Base-by-base conservation (phyloP, 2,329 filamentous ascomycete species). In the Curvularia hawaiiensis region DNA sequence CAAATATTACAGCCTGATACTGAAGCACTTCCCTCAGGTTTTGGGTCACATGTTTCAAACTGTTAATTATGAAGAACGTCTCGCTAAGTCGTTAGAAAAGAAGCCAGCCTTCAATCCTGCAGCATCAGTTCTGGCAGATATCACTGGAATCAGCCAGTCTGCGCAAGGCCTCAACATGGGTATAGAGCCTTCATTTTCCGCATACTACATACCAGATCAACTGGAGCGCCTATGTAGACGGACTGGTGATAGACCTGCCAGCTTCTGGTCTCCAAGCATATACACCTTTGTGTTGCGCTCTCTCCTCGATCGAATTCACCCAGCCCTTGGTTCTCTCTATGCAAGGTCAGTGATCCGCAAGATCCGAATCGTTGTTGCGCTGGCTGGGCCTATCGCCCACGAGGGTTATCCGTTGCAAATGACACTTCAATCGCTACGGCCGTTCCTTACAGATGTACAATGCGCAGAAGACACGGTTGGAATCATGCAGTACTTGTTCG, bases 401-500 rank as follows among this genome's bases (percentile, higher is more conserved):
- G 80, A 86, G 40, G 90, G 89, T 0, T 98, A 98, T 70, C 90
- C 92, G 11, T 75, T 97, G 14, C 91, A 99, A 74, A 95, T 97
- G 90, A 82, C 96, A 0, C 82, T 99, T 1, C 90, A 92, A 67
- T 89, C 90, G 1, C 81, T 97, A 20, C 84, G 90, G 10, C 87
- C 88, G 0, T 96, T 92, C 64, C 80, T 98, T 6, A 88, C 89
- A 1, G 89, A 98, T 65, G 84, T 88, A 0, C 90, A 96, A 70
- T 98, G 94, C 75, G 90, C 93, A 10, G 91, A 97, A 70, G 95
- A 99, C 78, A 88, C 91, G 1, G 82, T 98, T 44, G 94, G 93
- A 0, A 85, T 99, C 33, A 87, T 90, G 58, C 90, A 92, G 73
- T 97, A 96, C 75, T 83, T 99, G 1, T 81, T 98, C 14, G 80